These are phyloP conservation scores for Magnolia officinalis DNA, from an alignment of 164 flowering plant genomes.

Conservation along the genomic window DNA sequence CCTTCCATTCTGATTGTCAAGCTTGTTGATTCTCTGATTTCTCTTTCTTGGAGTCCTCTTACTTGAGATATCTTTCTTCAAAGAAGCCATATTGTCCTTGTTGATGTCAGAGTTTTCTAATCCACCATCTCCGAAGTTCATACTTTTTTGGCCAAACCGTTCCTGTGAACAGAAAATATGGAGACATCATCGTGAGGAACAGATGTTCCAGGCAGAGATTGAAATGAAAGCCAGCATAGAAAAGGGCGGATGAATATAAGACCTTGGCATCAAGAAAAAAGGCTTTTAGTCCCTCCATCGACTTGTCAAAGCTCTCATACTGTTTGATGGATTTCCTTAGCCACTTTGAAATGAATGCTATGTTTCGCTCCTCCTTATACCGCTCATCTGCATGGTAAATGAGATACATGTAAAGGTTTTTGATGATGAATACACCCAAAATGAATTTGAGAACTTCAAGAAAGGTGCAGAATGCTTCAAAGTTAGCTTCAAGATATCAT, in stretches of 20 bases:
- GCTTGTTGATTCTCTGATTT: conserved; percentile 21
- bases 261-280: conserved; percentile 78
- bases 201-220: not conserved
- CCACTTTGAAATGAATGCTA: conserved; percentile 81
- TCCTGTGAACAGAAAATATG: conserved; percentile 41
- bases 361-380: conserved; percentile 62
- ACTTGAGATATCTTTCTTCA: conserved; percentile 9
- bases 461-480: not conserved
- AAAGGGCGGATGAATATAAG: not conserved
- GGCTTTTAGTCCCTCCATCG: conserved; percentile 51
- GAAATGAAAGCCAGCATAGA: not conserved
- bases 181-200: not conserved
- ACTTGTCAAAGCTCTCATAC: conserved; percentile 53
- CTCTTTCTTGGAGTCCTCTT: conserved; percentile 26
- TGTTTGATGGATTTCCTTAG: conserved; percentile 68
- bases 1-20: conserved; percentile 11
- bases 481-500: not conserved
- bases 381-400: conserved; percentile 71
- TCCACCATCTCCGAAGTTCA: not conserved
- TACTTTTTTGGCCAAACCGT: conserved; percentile 24
- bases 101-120: conserved; percentile 22
- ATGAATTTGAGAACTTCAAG: not conserved
- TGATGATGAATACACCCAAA: not conserved
- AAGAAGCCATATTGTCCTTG: conserved; percentile 19
- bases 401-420: not conserved